phyloP scores from a whole-genome alignment of 495 filamentous ascomycete genomes.

The Penicillium waksmanii region DNA sequence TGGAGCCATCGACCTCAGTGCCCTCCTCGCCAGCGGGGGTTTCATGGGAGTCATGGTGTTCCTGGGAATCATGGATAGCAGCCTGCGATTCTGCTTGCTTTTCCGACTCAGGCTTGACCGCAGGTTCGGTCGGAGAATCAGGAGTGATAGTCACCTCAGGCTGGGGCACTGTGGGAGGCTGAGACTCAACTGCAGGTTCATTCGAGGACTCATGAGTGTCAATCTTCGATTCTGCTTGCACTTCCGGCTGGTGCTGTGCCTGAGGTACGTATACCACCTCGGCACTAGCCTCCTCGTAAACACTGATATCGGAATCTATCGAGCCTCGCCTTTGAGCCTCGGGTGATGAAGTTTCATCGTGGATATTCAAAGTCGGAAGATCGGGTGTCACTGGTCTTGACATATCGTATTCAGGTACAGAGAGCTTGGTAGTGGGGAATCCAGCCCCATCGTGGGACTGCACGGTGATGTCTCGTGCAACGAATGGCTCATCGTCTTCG shows the following conservation, averaged over 20 bases:
- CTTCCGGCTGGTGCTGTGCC: background rate
- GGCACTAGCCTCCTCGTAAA: slow-evolving; percentile 32
- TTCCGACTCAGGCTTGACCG: background rate
- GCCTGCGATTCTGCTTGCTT: background rate
- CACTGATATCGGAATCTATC: slow-evolving; percentile 26
- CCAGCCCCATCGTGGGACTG: background rate
- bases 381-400: slow-evolving; percentile 19
- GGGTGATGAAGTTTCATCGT: slow-evolving; percentile 12
- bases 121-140: background rate
- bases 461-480: background rate
- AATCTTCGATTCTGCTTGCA: background rate
- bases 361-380: slow-evolving; percentile 2
- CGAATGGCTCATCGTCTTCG: background rate
- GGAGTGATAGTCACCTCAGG: background rate
- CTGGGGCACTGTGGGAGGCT: background rate
- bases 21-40: background rate
- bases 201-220: background rate
- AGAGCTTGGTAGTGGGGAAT: slow-evolving; percentile 4
- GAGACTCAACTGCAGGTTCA: background rate
- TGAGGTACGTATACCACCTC: slow-evolving; percentile 8
- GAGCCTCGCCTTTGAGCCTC: slow-evolving; percentile 19
- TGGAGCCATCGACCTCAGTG: slow-evolving; percentile 2
- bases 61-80: background rate
- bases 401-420: slow-evolving; percentile 9
- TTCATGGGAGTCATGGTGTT: background rate